A percentile compares a stretch with the other conserved stretches of the same genome.
Evolutionary conservation across 2,329 filamentous ascomycete species (phyloP).

Genomic region (Penicillium sp.): DNA sequence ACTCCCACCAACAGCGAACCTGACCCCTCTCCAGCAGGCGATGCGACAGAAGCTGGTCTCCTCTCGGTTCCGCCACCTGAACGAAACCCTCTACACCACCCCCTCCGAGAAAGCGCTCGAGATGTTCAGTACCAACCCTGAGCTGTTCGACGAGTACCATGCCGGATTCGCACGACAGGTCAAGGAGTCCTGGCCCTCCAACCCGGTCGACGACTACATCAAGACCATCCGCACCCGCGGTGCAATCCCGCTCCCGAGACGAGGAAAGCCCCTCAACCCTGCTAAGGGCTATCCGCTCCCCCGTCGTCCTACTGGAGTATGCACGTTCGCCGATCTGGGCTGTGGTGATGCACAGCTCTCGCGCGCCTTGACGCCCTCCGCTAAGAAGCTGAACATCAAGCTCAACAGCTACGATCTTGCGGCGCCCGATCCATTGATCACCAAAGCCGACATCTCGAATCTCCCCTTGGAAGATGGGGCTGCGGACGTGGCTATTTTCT

Average conservation of each 20-base stretch:
- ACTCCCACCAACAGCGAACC: slow-evolving; percentile 55
- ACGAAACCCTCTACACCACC: slow-evolving; percentile 92
- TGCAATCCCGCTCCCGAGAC: slow-evolving; percentile 48
- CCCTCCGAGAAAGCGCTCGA: slow-evolving; percentile 79
- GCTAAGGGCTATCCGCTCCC: slow-evolving; percentile 57
- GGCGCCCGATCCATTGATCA: slow-evolving; percentile 72
- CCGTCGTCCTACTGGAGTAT: slow-evolving; percentile 64
- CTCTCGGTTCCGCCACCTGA: slow-evolving; percentile 94
- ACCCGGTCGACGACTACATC: slow-evolving; percentile 89
- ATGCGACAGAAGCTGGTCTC: slow-evolving; percentile 96
- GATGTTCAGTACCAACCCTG: slow-evolving; percentile 80
- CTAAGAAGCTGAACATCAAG: slow-evolving; percentile 67
- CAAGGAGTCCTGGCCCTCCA: slow-evolving; percentile 85
- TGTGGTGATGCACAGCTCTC: slow-evolving; percentile 89
- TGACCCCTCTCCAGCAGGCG: slow-evolving; percentile 87
- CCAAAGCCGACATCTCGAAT: slow-evolving; percentile 82
- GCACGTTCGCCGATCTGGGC: slow-evolving; percentile 84
- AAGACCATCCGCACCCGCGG: slow-evolving; percentile 67
- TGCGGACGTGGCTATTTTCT: slow-evolving; percentile 89
- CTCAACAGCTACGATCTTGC: slow-evolving; percentile 87
- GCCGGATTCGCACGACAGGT: slow-evolving; percentile 95
- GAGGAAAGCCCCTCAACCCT: slow-evolving; percentile 39
- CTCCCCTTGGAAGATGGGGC: slow-evolving; percentile 73
- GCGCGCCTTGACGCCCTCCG: slow-evolving; percentile 59
- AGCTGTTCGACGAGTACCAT: slow-evolving; percentile 96